These are phyloP conservation scores for Saturnispora kantuleensis DNA, from an alignment of 805 yeast genomes.

Conservation along the genomic window DNA sequence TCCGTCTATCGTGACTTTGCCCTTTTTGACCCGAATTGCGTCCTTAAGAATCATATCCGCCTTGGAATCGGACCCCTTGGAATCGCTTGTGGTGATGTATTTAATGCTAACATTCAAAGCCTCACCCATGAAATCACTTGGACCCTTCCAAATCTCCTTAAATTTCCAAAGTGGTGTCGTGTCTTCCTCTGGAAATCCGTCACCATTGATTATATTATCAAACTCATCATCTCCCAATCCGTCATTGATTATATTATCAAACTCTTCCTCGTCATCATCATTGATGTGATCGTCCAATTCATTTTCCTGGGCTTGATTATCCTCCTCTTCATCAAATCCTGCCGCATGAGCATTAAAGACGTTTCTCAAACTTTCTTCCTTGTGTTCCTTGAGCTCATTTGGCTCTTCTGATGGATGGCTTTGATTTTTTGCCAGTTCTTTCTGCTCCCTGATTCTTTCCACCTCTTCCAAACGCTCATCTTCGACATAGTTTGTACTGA, in stretches of 20 bases:
- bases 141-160: conserved; percentile 16
- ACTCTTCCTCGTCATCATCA: conserved; percentile 14
- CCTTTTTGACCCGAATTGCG: conserved; percentile 11
- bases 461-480: conserved; percentile 16
- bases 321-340: conserved; percentile 7
- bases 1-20: conserved; percentile 44
- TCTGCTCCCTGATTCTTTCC: conserved; percentile 16
- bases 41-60: conserved; percentile 15
- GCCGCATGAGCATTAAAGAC: conserved; percentile 5
- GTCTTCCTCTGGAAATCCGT: background rate
- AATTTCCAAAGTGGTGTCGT: background rate
- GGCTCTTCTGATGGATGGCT: too few species aligned
- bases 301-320: conserved; percentile 6
- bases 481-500: conserved; percentile 18
- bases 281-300: conserved; percentile 9
- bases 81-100: conserved; percentile 11
- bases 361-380: conserved; percentile 1
- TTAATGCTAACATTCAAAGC: conserved; percentile 10
- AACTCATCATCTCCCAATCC: conserved; percentile 7
- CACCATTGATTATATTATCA: conserved; percentile 11
- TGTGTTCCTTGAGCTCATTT: too few species aligned
- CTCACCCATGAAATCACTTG: conserved; percentile 10
- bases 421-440: background rate
- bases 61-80: conserved; percentile 5
- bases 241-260: conserved; percentile 12